Evolutionary conservation across 2,329 filamentous ascomycete species (phyloP).

Genomic region (Microcera coccophila): DNA sequence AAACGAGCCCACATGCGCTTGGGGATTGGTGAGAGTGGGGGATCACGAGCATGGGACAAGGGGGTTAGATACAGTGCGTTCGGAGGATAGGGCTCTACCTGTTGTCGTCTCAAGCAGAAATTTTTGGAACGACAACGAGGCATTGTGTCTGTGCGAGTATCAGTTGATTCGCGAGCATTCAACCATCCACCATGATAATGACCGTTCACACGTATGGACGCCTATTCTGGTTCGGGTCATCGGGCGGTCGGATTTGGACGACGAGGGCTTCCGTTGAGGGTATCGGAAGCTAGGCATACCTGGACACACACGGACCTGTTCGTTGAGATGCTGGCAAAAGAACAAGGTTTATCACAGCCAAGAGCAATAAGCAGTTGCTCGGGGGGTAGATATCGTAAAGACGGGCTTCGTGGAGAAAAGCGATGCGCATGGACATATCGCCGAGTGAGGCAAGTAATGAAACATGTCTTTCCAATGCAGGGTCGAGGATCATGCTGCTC

Average conservation of each 20-base stretch:
- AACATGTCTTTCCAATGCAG: not conserved
- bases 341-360: not conserved
- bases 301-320: not conserved
- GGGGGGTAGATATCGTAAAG: too few species aligned
- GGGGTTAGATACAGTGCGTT: constrained; percentile 2
- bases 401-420: too few species aligned
- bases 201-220: not conserved
- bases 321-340: constrained; percentile 1
- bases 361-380: not conserved
- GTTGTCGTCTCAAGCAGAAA: not conserved
- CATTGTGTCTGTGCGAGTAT: not conserved
- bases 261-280: not conserved
- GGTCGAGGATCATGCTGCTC: not conserved
- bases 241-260: too few species aligned
- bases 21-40: constrained; percentile 7
- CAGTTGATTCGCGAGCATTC: not conserved
- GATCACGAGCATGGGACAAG: constrained; percentile 11
- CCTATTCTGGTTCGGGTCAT: not conserved
- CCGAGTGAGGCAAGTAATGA: too few species aligned
- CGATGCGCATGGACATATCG: too few species aligned
- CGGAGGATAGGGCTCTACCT: not conserved
- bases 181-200: not conserved
- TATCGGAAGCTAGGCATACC: not conserved
- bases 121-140: not conserved
- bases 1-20: constrained; percentile 7